Base-by-base conservation (phyloP, 169 alveolate genomes). In the Plasmodium gonderi region DNA sequence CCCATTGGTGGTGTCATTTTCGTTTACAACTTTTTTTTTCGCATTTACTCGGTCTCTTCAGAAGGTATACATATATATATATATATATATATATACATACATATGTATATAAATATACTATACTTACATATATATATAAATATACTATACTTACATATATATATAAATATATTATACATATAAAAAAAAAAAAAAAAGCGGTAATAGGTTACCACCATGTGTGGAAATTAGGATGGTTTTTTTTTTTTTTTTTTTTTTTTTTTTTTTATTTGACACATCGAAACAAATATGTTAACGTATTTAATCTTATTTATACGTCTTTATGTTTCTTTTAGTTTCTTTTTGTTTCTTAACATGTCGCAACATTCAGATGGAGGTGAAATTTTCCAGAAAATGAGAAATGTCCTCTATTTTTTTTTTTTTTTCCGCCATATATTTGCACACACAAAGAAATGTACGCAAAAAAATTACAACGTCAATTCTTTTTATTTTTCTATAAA, bases 401-500 rank as follows among this genome's bases (percentile, higher is more conserved):
- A 78, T 78, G 23, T 29, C 74, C 75, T n/a, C 87, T 12, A 47
- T 51, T 78, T 29, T 47, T 51, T 14, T 29, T 47, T 51, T 14
- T 23, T 14, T 17, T 20, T 6, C 29, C 1, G 51, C 31, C 42
- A 68, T 40, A 80, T 64, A 64, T 54, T 64, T 80, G 91, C 91
- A 80, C 79, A 80, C 91, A 80, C 78, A 26, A 17, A 31, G 33
- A 54, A 54, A 54, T 31, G 33, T 20, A 68, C 67, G 69, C 17
- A 40, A 26, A 79, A 12, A 38, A 49, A 67, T 36, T 38, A 38
- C 65, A 23, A n/a, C 20, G 20, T 23, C 72, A 49, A 47, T 23
- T 78, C 38, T 49, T 14, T 51, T 20, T 51, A 17, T 78, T 45
- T 78, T 47, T 78, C 38, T 77, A 47, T 23, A 77, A 77, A 29